A percentile compares a stretch with the other conserved stretches of the same genome.
These are phyloP conservation scores for Davidsoniella australis DNA, from an alignment of 2,329 filamentous ascomycete genomes.

Conservation along the genomic window DNA sequence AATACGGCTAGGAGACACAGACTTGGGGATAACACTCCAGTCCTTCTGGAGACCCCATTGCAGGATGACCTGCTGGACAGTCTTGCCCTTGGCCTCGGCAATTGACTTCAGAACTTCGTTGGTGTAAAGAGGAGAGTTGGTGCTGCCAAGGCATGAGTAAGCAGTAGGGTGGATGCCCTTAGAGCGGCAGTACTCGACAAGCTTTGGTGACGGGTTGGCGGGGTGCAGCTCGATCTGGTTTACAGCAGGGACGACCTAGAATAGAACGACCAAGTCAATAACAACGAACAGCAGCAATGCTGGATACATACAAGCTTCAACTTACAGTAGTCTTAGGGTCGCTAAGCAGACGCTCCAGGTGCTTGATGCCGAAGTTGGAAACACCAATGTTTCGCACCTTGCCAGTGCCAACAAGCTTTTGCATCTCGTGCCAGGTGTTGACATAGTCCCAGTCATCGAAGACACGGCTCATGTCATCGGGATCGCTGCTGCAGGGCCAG, in stretches of 20 bases:
- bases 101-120: conserved; percentile 45
- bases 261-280: neutral
- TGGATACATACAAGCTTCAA: neutral
- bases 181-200: conserved; percentile 52
- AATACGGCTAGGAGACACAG: conserved; percentile 56
- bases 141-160: conserved; percentile 58
- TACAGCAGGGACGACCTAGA: conserved; percentile 42
- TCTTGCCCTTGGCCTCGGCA: conserved; percentile 49
- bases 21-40: conserved; percentile 76
- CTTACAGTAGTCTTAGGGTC: conserved; percentile 35
- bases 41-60: conserved; percentile 69
- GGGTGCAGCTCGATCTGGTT: conserved; percentile 76
- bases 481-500: conserved; percentile 50
- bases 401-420: conserved; percentile 49
- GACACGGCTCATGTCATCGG: conserved; percentile 46
- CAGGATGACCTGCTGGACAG: conserved; percentile 59
- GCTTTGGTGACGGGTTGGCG: conserved; percentile 64
- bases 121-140: conserved; percentile 52
- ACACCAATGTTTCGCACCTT: conserved; percentile 71
- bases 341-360: conserved; percentile 60
- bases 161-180: conserved; percentile 62
- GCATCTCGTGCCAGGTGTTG: conserved; percentile 60
- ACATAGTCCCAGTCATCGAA: conserved; percentile 66
- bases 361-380: conserved; percentile 69
- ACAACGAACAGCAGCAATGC: neutral